These are phyloP conservation scores for Emergomyces pasteurianus DNA, from an alignment of 2,329 filamentous ascomycete species.

Conservation along the genomic window DNA sequence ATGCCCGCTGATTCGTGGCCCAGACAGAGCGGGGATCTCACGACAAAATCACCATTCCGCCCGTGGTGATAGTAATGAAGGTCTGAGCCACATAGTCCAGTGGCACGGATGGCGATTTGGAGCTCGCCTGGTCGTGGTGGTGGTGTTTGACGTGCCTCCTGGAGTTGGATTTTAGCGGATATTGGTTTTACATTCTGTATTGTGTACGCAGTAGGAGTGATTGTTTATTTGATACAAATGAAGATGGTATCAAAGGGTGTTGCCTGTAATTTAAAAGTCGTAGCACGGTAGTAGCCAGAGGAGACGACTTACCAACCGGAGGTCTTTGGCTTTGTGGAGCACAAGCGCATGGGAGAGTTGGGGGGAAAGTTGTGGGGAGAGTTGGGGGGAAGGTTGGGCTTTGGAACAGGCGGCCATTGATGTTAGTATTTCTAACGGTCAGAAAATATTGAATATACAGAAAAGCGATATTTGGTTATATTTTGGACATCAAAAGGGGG, in stretches of 20 bases:
- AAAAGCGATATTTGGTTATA: neutral
- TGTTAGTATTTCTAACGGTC: neutral
- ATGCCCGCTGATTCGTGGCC: constrained; percentile 69
- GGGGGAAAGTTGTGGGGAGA: constrained; percentile 10
- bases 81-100: constrained; percentile 60
- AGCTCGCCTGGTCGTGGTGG: constrained; percentile 44
- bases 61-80: constrained; percentile 80
- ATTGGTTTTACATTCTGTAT: neutral
- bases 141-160: constrained; percentile 43
- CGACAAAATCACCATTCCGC: constrained; percentile 74
- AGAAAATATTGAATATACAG: neutral
- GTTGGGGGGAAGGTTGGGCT: too few relatives aligned
- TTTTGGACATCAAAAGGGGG: too few relatives aligned
- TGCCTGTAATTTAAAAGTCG: neutral
- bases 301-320: constrained; percentile 40
- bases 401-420: neutral
- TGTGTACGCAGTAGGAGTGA: neutral
- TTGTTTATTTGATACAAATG: neutral
- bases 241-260: neutral
- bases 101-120: constrained; percentile 52
- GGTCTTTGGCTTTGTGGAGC: constrained; percentile 49
- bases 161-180: neutral
- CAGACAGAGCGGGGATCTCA: constrained; percentile 70
- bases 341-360: constrained; percentile 34
- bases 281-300: neutral